Percentiles rank a stretch among this genome's conserved stretches.
phyloP scores from a whole-genome alignment of 2,329 filamentous ascomycete species.

The Fonsecaea nubica region DNA sequence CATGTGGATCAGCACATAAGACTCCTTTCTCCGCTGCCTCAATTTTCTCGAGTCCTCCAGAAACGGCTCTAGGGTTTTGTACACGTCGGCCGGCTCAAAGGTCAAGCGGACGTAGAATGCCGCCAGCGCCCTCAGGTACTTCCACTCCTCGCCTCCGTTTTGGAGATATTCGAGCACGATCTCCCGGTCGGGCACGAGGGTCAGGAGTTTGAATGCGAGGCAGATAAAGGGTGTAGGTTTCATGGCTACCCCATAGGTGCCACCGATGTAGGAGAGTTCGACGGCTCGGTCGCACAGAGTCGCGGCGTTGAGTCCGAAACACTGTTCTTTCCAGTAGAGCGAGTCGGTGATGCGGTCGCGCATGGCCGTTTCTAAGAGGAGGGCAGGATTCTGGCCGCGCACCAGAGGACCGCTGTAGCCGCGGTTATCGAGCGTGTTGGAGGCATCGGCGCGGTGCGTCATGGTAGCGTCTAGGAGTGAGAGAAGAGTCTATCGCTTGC shows the following conservation, averaged over 20 bases:
- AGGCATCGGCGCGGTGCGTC: constrained; percentile 77
- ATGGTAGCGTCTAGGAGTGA: constrained; percentile 46
- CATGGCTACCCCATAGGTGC: constrained; percentile 82
- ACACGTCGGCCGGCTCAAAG: constrained; percentile 80
- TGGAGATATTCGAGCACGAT: constrained; percentile 81
- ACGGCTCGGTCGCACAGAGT: constrained; percentile 87
- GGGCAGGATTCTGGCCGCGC: constrained; percentile 92
- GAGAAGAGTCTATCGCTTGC: background rate
- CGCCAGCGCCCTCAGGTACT: constrained; percentile 85
- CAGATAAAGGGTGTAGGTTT: constrained; percentile 91
- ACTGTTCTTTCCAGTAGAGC: constrained; percentile 99
- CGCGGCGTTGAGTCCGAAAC: constrained; percentile 87
- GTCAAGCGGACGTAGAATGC: constrained; percentile 94
- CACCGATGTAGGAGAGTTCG: constrained; percentile 82
- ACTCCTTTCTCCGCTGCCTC: constrained; percentile 74
- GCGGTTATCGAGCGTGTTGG: constrained; percentile 81
- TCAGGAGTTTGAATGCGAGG: constrained; percentile 90
- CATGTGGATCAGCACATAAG: constrained; percentile 77
- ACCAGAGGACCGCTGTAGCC: constrained; percentile 78
- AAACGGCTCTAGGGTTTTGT: constrained; percentile 78
- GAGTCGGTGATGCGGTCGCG: constrained; percentile 93
- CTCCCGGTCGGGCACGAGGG: constrained; percentile 79
- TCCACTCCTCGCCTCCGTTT: constrained; percentile 78
- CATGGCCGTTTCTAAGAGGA: constrained; percentile 92
- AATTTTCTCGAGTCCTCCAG: constrained; percentile 84